Base-by-base conservation (phyloP, 1,284 basidiomycete genomes). In the Ganoderma lucidum region DNA sequence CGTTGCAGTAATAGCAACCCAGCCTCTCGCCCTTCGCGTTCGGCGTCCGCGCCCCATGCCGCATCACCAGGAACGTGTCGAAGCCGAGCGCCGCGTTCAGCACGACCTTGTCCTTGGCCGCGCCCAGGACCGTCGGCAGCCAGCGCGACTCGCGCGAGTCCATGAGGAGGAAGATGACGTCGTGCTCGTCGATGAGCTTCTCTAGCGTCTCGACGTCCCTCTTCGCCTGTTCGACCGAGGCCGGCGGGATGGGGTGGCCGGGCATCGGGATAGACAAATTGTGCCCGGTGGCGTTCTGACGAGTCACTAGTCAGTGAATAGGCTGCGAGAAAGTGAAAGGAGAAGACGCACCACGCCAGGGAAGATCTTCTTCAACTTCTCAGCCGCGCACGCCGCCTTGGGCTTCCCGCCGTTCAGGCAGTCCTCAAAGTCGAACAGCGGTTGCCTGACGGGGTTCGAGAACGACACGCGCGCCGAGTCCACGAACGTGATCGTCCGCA, bases 1-100 rank as follows among this genome's bases (percentile, higher is more conserved):
- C 98, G 75, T 98, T 99, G 82, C 98, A 99, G 78, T 96, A 99
- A 79, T 99, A 99, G 79, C 97, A 99, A 0, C 97, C 97, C 30
- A 98, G 81, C 14, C 84, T 81, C 23, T 80, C 80, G 3, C 78
- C 81, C 28, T 80, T 78, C 2, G 79, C 77, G 44, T 75, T 78
- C 23, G 81, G 77, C 12, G 82, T 79, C 19, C 92, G 88, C 2
- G 91, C 87, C 4, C 97, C 97, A 78, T 99, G 97, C 1, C 98
- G 88, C 97, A 99, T 99, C 19, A 98, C 97, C 39, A 99, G 87
- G 82, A 93, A 99, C 1, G 94, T 95, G 75, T 99, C 98, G 77
- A 99, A 99, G 0, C 98, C 97, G 1, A 99, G 85, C 0, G 97
- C 97, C 0, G 96, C 96, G 77, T 99, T 99, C 78, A 99, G 86